phyloP scores from a whole-genome alignment of 805 yeast species.

The Maudiozyma barnettii region DNA sequence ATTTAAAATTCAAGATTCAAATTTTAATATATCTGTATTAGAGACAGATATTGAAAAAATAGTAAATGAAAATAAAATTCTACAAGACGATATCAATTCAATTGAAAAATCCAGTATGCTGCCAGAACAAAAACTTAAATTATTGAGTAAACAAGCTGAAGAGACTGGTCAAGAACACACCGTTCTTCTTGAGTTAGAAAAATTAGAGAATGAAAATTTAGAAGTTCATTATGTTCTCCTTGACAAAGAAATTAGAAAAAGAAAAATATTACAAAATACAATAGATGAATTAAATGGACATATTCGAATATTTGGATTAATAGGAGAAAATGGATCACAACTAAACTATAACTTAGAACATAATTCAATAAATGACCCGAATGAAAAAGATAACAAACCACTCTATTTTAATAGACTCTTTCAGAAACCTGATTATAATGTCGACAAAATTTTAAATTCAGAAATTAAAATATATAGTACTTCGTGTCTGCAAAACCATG shows the following conservation, averaged over 20 bases:
- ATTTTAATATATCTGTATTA: background rate
- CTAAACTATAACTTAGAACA: constrained; percentile 12
- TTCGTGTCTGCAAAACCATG: constrained; percentile 17
- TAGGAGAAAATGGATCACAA: background rate
- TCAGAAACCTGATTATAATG: constrained; percentile 13
- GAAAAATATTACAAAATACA: constrained; percentile 41
- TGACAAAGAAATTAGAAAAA: constrained; percentile 28
- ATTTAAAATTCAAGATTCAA: background rate
- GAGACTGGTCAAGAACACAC: constrained; percentile 10
- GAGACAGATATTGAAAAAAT: background rate
- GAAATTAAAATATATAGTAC: constrained; percentile 24
- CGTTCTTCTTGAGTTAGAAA: constrained; percentile 13
- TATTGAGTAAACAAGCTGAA: constrained; percentile 9
- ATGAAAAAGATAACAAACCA: background rate
- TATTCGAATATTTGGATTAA: constrained; percentile 24
- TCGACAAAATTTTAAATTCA: constrained; percentile 15
- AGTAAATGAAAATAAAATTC: background rate
- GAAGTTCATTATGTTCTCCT: constrained; percentile 25
- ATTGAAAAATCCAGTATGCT: constrained; percentile 8
- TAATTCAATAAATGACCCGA: constrained; percentile 4
- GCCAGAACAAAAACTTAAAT: constrained; percentile 17
- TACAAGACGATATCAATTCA: constrained; percentile 1
- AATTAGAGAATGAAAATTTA: constrained; percentile 14
- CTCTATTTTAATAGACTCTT: constrained; percentile 17
- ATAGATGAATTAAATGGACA: constrained; percentile 34